Conservation (phyloP, 306 rosid species). For the Castanea sativa region DNA sequence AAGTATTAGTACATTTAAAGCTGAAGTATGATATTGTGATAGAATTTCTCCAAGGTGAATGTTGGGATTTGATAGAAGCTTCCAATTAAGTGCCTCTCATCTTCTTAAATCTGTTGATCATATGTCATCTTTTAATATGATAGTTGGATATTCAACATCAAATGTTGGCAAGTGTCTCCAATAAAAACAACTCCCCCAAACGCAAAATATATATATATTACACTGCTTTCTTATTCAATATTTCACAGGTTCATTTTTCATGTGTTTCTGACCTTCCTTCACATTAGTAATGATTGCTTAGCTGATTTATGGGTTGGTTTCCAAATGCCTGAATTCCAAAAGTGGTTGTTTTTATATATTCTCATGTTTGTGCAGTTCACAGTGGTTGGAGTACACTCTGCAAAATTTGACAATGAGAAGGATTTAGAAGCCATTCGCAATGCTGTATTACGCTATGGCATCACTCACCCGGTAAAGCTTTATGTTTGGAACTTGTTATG, state of each 20-base stretch:
- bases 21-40: too few relatives aligned
- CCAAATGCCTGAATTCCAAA: conserved; percentile 13
- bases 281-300: conserved; percentile 15
- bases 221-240: neutral
- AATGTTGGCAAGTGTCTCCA: too few relatives aligned
- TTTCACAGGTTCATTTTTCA: neutral
- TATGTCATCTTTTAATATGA: too few relatives aligned
- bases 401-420: conserved; percentile 94
- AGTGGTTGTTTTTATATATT: conserved; percentile 9
- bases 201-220: neutral
- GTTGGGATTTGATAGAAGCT: too few relatives aligned
- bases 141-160: too few relatives aligned
- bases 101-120: too few relatives aligned
- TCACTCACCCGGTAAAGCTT: conserved; percentile 87
- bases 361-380: conserved; percentile 53
- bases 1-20: too few relatives aligned
- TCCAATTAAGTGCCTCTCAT: too few relatives aligned
- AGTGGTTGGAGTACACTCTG: conserved; percentile 97
- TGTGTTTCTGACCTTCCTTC: conserved; percentile 11
- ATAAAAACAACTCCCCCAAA: neutral
- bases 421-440: conserved; percentile 96
- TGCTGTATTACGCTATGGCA: conserved; percentile 88
- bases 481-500: neutral
- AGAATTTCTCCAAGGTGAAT: too few relatives aligned
- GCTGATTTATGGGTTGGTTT: conserved; percentile 2